Evolutionary conservation across 805 yeast species (phyloP).

Genomic region (Kluyveromyces dobzhanskii): DNA sequence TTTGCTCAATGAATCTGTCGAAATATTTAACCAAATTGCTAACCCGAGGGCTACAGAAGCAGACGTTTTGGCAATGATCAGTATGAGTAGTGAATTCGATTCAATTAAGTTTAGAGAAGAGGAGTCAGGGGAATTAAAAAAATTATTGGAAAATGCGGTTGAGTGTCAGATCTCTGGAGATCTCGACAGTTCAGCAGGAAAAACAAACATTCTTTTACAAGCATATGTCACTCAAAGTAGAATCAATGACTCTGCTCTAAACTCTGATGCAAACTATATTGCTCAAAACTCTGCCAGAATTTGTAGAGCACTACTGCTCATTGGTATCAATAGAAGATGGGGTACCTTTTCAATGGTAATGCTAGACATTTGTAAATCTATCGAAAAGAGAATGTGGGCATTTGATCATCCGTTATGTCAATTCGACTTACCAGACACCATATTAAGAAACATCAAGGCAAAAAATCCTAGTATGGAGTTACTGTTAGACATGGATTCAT

Average conservation of each 20-base stretch:
- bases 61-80: constrained; percentile 77
- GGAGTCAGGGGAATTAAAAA: constrained; percentile 65
- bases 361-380: constrained; percentile 75
- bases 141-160: constrained; percentile 47
- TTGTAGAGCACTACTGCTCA: constrained; percentile 78
- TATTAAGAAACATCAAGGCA: constrained; percentile 51
- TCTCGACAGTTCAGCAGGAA: constrained; percentile 68
- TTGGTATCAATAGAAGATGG: constrained; percentile 89
- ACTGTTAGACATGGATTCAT: constrained; percentile 60
- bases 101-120: constrained; percentile 83
- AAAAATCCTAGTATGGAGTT: constrained; percentile 64
- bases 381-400: constrained; percentile 81
- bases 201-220: constrained; percentile 80
- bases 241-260: constrained; percentile 70
- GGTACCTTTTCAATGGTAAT: constrained; percentile 68
- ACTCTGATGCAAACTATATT: constrained; percentile 83
- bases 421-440: constrained; percentile 67
- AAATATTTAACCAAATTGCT: constrained; percentile 78
- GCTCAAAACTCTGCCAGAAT: constrained; percentile 95
- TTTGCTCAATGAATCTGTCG: constrained; percentile 74
- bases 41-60: constrained; percentile 87
- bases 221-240: constrained; percentile 72
- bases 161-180: constrained; percentile 82
- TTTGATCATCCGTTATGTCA: constrained; percentile 86
- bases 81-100: constrained; percentile 92